Evolutionary conservation across 2,329 filamentous ascomycete species (phyloP), one percentile per base, ranked within the genome.

Genomic region (Colletotrichum trifolii): DNA sequence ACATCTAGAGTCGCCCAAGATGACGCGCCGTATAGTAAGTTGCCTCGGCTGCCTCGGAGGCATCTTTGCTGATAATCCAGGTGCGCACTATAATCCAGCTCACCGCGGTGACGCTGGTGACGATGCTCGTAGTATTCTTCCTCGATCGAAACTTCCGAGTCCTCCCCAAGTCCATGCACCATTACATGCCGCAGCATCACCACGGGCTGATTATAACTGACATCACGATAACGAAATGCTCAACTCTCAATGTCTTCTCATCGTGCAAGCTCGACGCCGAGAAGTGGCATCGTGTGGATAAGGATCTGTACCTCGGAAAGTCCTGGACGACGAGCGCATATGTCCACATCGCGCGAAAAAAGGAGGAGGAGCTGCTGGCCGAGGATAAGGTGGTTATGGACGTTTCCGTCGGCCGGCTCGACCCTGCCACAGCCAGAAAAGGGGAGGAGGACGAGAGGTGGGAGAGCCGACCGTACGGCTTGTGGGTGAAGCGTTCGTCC

Each of bases 111-210:
- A 83, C 87, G 60, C 75, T 86, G 70, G 81, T 93, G 73, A 87
- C 91, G 70, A 82, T 95, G 70, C 74, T 94, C 71, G 79, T 95
- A 72, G 79, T 94, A 69, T 89, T 95, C 77, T 85, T 97, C 76
- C 89, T 97, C 81, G 94, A 97, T 80, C 92, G 90, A 74, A 92
- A 91, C 75, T 97, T 96, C 81, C 87, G 92, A 70, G 91, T 97
- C 65, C 88, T 97, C 40, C 94, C 94, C 46, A 89, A 89, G 72
- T 87, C 91, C 66, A 91, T 97, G 70, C 94, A 97, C 82, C 91
- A 89, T 76, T 92, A 95, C 77, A 88, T 97, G 73, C 94, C 94
- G 34, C 87, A 89, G 67, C 94, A 97, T 78, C 92, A 96, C 74
- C 87, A 92, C 47, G 94, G 94, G 68, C 86, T 91, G 65, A 89